phyloP scores from a whole-genome alignment of 2,329 filamentous ascomycete genomes.

The Diplodia sapinea region DNA sequence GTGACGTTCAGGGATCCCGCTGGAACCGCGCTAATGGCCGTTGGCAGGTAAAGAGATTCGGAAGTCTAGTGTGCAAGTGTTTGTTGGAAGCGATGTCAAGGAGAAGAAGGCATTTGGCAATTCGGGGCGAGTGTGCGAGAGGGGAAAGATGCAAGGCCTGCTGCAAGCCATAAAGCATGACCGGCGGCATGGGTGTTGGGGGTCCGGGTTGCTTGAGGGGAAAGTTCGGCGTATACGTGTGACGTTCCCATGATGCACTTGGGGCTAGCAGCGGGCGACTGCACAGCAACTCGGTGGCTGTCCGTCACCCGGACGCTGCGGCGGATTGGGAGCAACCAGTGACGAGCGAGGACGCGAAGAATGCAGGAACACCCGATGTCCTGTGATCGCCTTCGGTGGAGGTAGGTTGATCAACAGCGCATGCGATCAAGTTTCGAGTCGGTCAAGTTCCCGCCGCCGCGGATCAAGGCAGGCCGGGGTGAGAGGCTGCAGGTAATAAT shows the following conservation, averaged over 20 bases:
- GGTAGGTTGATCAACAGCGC: slow-evolving; percentile 27
- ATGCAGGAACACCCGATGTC: slow-evolving; percentile 26
- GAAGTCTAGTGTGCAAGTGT: background rate
- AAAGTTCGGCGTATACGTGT: slow-evolving; percentile 5
- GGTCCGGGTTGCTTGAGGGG: slow-evolving; percentile 12
- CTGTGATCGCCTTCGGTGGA: slow-evolving; percentile 21
- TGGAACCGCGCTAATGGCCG: no score
- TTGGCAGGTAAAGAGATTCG: background rate
- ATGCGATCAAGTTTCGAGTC: slow-evolving; percentile 22
- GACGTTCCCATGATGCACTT: slow-evolving; percentile 25
- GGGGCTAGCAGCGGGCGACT: background rate
- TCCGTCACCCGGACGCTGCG: background rate
- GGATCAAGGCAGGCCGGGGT: background rate
- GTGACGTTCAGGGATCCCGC: background rate
- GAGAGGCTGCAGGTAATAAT: background rate
- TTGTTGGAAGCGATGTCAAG: background rate
- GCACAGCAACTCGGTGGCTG: background rate
- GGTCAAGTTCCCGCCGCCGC: slow-evolving; percentile 23
- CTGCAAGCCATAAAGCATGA: slow-evolving; percentile 16
- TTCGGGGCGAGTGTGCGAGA: background rate
- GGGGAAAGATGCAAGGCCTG: background rate
- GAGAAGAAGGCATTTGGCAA: background rate
- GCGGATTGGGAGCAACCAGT: slow-evolving; percentile 8
- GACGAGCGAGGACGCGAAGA: background rate
- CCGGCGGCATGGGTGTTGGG: slow-evolving; percentile 12